Conservation (phyloP, 2,329 filamentous ascomycete genomes). For the Zasmidium angulare region DNA sequence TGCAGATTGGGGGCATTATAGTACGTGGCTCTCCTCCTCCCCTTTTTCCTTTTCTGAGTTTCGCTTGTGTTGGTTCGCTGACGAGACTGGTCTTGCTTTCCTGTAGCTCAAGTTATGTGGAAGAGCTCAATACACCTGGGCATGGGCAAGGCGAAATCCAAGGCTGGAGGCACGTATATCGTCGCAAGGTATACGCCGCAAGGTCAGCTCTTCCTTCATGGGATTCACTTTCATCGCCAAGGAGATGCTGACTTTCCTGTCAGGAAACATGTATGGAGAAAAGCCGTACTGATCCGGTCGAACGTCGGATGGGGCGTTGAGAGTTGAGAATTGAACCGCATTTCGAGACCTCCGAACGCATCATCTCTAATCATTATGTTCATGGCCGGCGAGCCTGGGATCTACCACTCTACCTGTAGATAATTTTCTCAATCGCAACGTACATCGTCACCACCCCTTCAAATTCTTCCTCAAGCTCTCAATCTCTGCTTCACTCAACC, state of each 20-base stretch:
- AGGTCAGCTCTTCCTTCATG: slow-evolving; percentile 6
- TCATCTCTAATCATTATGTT: background rate
- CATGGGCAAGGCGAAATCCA: slow-evolving; percentile 12
- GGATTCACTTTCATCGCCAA: background rate
- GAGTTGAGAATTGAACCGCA: no score
- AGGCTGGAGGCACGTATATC: slow-evolving; percentile 12
- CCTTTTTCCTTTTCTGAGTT: background rate
- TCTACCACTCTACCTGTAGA: background rate
- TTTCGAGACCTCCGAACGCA: no score
- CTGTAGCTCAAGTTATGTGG: slow-evolving; percentile 13
- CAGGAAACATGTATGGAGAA: background rate
- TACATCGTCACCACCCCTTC: background rate
- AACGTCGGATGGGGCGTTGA: no score
- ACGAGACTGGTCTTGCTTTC: background rate
- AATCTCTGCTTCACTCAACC: slow-evolving; percentile 58
- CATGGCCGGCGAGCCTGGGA: background rate
- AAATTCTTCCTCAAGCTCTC: slow-evolving; percentile 54
- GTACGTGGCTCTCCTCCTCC: slow-evolving; percentile 11
- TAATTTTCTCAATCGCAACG: background rate
- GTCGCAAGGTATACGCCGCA: slow-evolving; percentile 17
- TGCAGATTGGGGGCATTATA: slow-evolving; percentile 35
- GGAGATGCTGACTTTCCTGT: background rate
- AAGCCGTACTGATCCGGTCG: slow-evolving; percentile 1
- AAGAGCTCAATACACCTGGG: slow-evolving; percentile 12
- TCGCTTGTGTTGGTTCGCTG: background rate